Conservation (phyloP, 2,329 filamentous ascomycete species). For the Diaporthe velutina region DNA sequence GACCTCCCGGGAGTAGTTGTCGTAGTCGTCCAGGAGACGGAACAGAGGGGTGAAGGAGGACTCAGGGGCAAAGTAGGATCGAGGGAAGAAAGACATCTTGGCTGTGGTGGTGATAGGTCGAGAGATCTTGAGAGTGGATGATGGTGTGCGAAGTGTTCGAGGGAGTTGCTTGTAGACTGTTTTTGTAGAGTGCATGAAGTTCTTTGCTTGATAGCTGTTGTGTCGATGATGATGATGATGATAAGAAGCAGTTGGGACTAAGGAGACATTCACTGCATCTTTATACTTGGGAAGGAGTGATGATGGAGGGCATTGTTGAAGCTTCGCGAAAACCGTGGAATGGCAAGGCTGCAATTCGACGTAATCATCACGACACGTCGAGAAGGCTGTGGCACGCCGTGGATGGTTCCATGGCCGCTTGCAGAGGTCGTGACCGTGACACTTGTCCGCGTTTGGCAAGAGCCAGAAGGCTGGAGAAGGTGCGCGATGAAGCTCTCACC, state of each 20-base stretch:
- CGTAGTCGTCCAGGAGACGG: slow-evolving; percentile 74
- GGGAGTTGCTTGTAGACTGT: slow-evolving; percentile 37
- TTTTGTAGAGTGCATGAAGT: slow-evolving; percentile 37
- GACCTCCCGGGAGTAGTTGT: slow-evolving; percentile 64
- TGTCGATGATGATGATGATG: slow-evolving; percentile 32
- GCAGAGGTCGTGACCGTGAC: slow-evolving; percentile 33
- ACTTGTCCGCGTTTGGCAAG: slow-evolving; percentile 1
- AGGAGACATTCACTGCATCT: slow-evolving; percentile 22
- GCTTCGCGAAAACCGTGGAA: slow-evolving; percentile 37
- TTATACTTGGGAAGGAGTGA: slow-evolving; percentile 34
- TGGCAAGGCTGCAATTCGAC: slow-evolving; percentile 33
- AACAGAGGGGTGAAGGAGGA: slow-evolving; percentile 71
- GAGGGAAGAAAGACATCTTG: slow-evolving; percentile 73
- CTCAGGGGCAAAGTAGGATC: slow-evolving; percentile 61
- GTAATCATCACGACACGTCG: slow-evolving; percentile 34
- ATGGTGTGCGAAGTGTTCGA: slow-evolving; percentile 35
- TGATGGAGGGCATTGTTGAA: not conserved
- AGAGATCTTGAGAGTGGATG: slow-evolving; percentile 40
- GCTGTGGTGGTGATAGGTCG: slow-evolving; percentile 46
- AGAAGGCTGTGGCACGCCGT: slow-evolving; percentile 32
- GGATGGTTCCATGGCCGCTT: slow-evolving; percentile 39
- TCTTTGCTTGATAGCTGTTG: slow-evolving; percentile 17
- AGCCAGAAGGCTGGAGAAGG: slow-evolving; percentile 32
- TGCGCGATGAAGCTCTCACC: slow-evolving; percentile 31
- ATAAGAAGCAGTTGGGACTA: not conserved